These are phyloP conservation scores for Tolypocladium sp. DNA, from an alignment of 2,329 filamentous ascomycete genomes.

Conservation along the genomic window DNA sequence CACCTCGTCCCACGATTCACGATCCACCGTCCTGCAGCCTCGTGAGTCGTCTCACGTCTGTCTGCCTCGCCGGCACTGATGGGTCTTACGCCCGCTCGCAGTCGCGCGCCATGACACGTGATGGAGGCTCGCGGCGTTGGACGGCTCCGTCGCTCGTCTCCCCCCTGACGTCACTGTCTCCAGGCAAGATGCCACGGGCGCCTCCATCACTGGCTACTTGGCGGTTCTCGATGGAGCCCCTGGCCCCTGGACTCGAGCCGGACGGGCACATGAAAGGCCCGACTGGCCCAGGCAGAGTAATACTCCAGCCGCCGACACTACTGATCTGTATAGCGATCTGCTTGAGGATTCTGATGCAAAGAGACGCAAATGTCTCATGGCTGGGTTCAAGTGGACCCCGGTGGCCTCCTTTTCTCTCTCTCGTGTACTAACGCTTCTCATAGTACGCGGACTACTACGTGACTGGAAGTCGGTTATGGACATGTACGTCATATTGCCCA, in stretches of 20 bases:
- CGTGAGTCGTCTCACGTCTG: not conserved
- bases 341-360: not conserved
- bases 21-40: slow-evolving; percentile 3
- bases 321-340: not conserved
- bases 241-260: not conserved
- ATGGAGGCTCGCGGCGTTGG: not conserved
- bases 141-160: not conserved
- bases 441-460: no score
- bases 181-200: not conserved
- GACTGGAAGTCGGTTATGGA: not conserved
- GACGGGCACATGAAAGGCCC: not conserved
- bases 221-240: not conserved
- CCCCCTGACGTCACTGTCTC: not conserved
- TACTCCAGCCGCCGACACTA: not conserved
- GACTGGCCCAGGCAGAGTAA: not conserved
- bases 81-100: not conserved
- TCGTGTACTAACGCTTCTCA: no score
- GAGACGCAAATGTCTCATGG: not conserved
- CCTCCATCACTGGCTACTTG: not conserved
- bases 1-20: not conserved
- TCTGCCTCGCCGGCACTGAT: not conserved
- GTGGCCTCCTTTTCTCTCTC: no score
- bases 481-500: not conserved
- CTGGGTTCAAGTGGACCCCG: not conserved
- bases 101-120: slow-evolving; percentile 2